Evolutionary conservation across 306 rosid genomes (phyloP), one percentile per base, ranked within the genome.

Genomic region (Fragaria ananassa): DNA sequence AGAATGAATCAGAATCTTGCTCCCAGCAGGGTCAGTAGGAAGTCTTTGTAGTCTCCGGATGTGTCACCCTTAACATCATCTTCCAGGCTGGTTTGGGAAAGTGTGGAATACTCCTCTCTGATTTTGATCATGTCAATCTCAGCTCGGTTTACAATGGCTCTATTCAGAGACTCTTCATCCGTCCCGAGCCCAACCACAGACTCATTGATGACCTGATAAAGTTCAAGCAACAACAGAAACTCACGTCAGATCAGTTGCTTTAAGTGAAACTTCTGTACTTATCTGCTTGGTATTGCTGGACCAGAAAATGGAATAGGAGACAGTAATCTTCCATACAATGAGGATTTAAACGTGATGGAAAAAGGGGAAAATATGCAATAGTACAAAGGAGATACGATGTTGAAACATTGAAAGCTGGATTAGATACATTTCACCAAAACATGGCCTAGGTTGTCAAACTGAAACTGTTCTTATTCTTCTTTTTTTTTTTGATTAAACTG

Each of bases 1-100:
- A 35, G 70, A 21, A 61, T 34, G 78, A 39, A 76, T 88, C 85
- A 90, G 12, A 83, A 71, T 80, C 79, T 81, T 73, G 84, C 91
- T 57, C 97, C 99, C 61, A 96, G 86, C 87, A 96, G 83, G 74
- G 96, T 91, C 89, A 91, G 80, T 86, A 96, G 71, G 74, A 96
- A 91, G 37, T 89, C 85, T 77, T n/a, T 83, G 86, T 96, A 96
- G 69, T 91, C 81, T 45, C 97, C 87, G 23, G 99, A 96, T 25
- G 98, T 96, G 76, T 96, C 99, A 8, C 84, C 96, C 3, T 35
- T 76, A 60, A 96, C 88, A 9, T 81, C 98, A 19, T 84, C 81
- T 23, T 82, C 93, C 39, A 92, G 89, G 84, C 85, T 81, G 41
- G 45, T n/a, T 56, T 87, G 83, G 83, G 74, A 91, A 82, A 87